These are phyloP conservation scores for Fusarium succisae DNA, from an alignment of 2,329 filamentous ascomycete genomes.

Conservation along the genomic window DNA sequence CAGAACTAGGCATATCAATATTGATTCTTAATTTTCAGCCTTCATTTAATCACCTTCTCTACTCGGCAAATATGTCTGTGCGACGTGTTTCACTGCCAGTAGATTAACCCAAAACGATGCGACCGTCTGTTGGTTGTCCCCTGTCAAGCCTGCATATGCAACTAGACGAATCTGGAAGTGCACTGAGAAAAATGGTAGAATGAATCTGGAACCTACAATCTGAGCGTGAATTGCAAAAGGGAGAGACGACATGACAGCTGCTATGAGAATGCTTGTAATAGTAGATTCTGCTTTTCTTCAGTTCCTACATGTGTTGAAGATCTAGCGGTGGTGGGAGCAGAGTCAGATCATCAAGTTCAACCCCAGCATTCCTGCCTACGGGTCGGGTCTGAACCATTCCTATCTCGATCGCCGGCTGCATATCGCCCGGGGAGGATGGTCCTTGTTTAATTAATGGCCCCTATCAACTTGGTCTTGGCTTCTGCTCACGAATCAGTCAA, in stretches of 20 bases:
- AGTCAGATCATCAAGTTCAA: not conserved
- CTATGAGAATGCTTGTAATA: too few relatives aligned
- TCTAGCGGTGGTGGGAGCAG: accelerated
- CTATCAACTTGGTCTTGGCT: accelerated
- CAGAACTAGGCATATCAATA: not conserved
- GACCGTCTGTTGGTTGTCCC: not conserved
- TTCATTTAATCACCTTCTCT: not conserved
- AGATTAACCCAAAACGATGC: not conserved
- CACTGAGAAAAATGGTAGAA: accelerated
- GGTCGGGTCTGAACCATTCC: not conserved
- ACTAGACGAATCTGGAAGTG: not conserved
- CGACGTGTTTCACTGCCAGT: accelerated
- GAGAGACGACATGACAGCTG: too few relatives aligned
- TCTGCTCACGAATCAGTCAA: not conserved
- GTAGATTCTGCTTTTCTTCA: not conserved
- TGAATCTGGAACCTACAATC: accelerated
- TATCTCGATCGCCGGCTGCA: not conserved
- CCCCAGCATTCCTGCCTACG: accelerated
- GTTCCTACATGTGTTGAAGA: accelerated
- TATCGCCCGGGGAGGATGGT: not conserved
- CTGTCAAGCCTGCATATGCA: not conserved
- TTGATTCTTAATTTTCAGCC: not conserved
- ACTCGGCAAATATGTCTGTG: accelerated
- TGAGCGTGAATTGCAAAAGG: accelerated
- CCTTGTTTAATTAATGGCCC: not conserved